phyloP scores from a whole-genome alignment of 345 rosid species.

The Clausena lansium region DNA sequence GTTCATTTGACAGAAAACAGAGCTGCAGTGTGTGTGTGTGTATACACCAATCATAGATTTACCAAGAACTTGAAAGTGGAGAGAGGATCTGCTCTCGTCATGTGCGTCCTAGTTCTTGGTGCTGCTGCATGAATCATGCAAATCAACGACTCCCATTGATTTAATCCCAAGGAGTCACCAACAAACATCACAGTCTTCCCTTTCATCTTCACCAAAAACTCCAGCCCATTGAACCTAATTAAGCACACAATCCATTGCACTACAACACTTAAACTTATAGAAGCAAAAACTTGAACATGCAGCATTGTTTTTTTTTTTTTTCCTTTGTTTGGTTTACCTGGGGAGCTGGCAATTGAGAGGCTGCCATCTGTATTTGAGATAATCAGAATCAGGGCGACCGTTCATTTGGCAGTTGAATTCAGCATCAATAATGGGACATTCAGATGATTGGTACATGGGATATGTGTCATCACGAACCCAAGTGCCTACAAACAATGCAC shows the following conservation, averaged over 20 bases:
- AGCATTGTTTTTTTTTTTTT: not conserved
- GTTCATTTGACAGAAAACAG: no score
- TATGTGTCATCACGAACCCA: conserved; percentile 78
- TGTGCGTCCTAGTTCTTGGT: conserved; percentile 50
- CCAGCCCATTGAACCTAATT: conserved; percentile 67
- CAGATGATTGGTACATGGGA: conserved; percentile 58
- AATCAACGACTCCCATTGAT: conserved; percentile 91
- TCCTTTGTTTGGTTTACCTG: conserved; percentile 36
- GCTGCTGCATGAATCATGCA: conserved; percentile 67
- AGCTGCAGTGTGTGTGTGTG: no score
- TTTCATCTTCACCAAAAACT: conserved; percentile 63
- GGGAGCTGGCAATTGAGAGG: conserved; percentile 86
- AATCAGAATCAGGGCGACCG: conserved; percentile 88
- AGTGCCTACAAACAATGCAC: conserved; percentile 55
- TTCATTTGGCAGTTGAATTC: conserved; percentile 75
- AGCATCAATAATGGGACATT: conserved; percentile 65
- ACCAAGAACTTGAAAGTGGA: conserved; percentile 80
- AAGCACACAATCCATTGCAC: conserved; percentile 3
- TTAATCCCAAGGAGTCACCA: conserved; percentile 86
- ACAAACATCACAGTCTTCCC: conserved; percentile 85
- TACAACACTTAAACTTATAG: not conserved
- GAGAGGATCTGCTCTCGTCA: conserved; percentile 66
- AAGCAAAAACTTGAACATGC: not conserved
- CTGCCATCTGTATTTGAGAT: conserved; percentile 85
- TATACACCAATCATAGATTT: not conserved